Percentiles rank a stretch among this genome's conserved stretches.
Evolutionary conservation across 495 filamentous ascomycete genomes (phyloP).

Genomic region (Trichoderma gamsii): DNA sequence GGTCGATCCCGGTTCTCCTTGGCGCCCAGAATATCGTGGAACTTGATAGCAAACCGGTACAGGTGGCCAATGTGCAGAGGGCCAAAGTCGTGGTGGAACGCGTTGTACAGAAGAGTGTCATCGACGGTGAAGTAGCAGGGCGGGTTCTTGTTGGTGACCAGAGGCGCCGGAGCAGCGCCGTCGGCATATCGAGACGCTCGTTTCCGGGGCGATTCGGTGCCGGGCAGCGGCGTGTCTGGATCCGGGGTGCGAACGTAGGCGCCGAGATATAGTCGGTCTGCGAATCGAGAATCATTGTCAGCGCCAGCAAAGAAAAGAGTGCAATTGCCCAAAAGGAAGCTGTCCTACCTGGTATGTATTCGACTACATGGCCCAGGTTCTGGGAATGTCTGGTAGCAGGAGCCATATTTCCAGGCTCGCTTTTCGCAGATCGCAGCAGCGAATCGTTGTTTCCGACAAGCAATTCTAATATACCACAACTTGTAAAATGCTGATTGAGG

Average conservation of each 20-base stretch:
- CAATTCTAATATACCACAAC: neutral
- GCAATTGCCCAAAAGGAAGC: neutral
- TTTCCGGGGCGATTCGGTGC: constrained; percentile 67
- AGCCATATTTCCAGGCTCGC: constrained; percentile 32
- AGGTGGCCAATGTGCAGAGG: constrained; percentile 95
- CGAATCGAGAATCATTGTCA: constrained; percentile 23
- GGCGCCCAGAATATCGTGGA: constrained; percentile 90
- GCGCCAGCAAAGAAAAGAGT: constrained; percentile 18
- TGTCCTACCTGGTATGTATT: constrained; percentile 52
- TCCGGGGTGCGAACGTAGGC: constrained; percentile 80
- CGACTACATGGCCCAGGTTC: constrained; percentile 49
- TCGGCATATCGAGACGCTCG: constrained; percentile 61
- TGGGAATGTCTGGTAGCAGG: constrained; percentile 35
- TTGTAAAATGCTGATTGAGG: neutral
- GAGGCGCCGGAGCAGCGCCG: constrained; percentile 39
- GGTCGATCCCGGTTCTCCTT: constrained; percentile 70
- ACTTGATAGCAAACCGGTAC: constrained; percentile 88
- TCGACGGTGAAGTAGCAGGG: constrained; percentile 97
- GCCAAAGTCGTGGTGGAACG: constrained; percentile 97
- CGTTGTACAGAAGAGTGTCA: constrained; percentile 88
- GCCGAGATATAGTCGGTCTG: constrained; percentile 92
- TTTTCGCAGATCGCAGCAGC: neutral
- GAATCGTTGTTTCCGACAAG: neutral
- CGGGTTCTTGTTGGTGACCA: constrained; percentile 32
- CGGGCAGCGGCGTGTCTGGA: constrained; percentile 80